Conservation (phyloP, 2,329 filamentous ascomycete species). For the Pezicula neosporulosa region DNA sequence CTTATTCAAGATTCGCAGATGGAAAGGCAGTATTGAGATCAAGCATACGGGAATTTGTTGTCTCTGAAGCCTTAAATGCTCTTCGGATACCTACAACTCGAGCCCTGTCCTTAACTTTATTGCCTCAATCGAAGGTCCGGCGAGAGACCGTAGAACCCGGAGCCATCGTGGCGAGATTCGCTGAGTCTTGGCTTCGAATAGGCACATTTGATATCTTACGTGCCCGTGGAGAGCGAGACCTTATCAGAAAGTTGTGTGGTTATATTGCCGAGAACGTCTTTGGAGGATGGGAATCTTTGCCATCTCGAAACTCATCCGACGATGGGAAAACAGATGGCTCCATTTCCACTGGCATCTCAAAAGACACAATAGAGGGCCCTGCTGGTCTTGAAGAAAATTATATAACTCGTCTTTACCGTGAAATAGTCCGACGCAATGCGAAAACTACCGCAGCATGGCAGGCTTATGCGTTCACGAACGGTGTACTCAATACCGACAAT, state of each 20-base stretch:
- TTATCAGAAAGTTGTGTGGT: constrained; percentile 71
- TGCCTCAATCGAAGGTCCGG: constrained; percentile 68
- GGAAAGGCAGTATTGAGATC: constrained; percentile 90
- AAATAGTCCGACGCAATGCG: constrained; percentile 82
- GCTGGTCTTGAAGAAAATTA: constrained; percentile 73
- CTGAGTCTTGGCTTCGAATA: constrained; percentile 85
- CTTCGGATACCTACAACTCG: constrained; percentile 83
- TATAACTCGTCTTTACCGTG: constrained; percentile 82
- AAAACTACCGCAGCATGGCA: constrained; percentile 91
- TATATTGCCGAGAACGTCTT: constrained; percentile 89
- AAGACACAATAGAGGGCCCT: constrained; percentile 62
- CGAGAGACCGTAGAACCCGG: constrained; percentile 84
- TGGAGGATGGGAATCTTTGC: constrained; percentile 81
- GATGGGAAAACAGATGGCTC: constrained; percentile 41
- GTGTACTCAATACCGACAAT: constrained; percentile 96
- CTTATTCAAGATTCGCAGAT: constrained; percentile 94
- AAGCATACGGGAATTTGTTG: constrained; percentile 90
- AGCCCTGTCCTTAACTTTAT: constrained; percentile 76
- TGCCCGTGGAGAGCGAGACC: constrained; percentile 70
- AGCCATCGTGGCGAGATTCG: constrained; percentile 89
- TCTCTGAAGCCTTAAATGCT: constrained; percentile 84
- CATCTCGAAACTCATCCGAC: constrained; percentile 51
- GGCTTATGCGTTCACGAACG: constrained; percentile 98
- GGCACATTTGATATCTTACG: constrained; percentile 96
- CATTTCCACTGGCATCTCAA: constrained; percentile 43